Conservation (phyloP, 257 asterid species). For the Solanum stenotomum region DNA sequence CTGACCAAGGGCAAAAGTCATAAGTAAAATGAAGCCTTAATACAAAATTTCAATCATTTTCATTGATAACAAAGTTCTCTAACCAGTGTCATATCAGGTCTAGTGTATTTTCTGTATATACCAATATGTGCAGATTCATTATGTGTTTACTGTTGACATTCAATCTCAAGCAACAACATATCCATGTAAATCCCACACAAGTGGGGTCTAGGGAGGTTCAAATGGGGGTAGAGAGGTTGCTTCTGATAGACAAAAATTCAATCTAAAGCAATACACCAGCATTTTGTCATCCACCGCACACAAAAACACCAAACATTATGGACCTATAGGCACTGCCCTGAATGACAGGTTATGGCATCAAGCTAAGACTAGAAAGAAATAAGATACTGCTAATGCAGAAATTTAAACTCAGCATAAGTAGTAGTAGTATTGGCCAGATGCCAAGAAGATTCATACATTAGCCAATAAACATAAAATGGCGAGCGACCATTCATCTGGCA, state of each 20-base stretch:
- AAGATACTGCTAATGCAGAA: neutral
- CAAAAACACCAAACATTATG: neutral
- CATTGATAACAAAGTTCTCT: neutral
- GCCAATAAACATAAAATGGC: constrained; percentile 18
- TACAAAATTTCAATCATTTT: neutral
- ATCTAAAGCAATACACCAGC: neutral
- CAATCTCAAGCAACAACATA: neutral
- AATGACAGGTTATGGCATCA: neutral
- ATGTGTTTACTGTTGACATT: neutral
- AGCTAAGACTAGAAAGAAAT: neutral
- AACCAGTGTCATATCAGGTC: too few species aligned
- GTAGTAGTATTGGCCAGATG: neutral
- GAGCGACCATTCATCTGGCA: constrained; percentile 23
- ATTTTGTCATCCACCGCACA: neutral
- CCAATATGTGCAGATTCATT: neutral
- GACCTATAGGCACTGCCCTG: neutral
- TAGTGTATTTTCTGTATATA: neutral
- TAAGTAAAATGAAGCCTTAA: neutral
- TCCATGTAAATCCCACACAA: too few species aligned
- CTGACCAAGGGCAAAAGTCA: neutral
- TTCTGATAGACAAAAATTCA: neutral
- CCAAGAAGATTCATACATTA: neutral
- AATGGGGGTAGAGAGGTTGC: neutral
- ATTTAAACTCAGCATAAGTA: neutral
- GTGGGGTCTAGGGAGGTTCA: neutral